Percentiles rank a stretch among this genome's conserved stretches.
Evolutionary conservation across 2,329 filamentous ascomycete genomes (phyloP).

Genomic region (Fusarium sororula): DNA sequence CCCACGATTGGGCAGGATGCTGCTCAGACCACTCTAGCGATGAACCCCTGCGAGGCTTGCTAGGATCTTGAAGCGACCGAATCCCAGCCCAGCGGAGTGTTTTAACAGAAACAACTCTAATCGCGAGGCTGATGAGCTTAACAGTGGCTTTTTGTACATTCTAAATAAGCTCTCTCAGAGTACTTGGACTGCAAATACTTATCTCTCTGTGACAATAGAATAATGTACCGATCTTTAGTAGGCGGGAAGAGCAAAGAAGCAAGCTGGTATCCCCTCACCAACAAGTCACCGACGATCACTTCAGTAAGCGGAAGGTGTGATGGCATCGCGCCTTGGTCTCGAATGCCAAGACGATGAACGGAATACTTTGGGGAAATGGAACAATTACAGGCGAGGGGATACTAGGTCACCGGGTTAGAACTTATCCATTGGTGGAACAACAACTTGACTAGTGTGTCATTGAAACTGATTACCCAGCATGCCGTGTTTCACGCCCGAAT

Average conservation of each 20-base stretch:
- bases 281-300: background rate
- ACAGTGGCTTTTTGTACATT: background rate
- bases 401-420: background rate
- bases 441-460: background rate
- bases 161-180: no score
- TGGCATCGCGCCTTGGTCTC: background rate
- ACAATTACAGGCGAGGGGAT: background rate
- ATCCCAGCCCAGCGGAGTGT: background rate
- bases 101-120: background rate
- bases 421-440: conserved; percentile 4
- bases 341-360: background rate
- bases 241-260: background rate
- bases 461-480: background rate
- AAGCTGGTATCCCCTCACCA: background rate
- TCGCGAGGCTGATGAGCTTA: background rate
- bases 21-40: background rate
- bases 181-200: background rate
- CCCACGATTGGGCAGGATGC: conserved; percentile 1
- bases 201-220: background rate
- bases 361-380: background rate
- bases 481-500: background rate
- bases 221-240: no score
- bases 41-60: background rate
- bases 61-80: background rate
- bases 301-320: background rate